These are phyloP conservation scores for Ophiocytium majus DNA, from an alignment of 352 stramenopile genomes.

Conservation along the genomic window DNA sequence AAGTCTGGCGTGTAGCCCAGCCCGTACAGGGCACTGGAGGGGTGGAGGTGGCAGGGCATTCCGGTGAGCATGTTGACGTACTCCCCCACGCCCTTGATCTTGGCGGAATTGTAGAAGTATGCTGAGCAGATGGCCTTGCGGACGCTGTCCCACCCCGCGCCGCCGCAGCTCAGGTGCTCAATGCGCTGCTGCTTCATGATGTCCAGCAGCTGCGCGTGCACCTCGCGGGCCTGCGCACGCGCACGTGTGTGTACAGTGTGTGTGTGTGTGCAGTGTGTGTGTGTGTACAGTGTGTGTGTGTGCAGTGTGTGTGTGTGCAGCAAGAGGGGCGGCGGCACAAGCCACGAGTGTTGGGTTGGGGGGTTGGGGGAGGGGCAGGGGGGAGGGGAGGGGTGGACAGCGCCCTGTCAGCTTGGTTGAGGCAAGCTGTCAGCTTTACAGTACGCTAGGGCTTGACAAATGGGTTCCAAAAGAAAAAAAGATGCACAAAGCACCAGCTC, in stretches of 20 bases:
- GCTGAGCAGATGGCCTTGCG: conserved; percentile 97
- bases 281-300: not conserved
- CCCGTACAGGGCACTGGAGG: conserved; percentile 90
- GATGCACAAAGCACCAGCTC: too few species aligned
- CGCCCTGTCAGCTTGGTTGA: too few species aligned
- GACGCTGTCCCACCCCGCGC: conserved; percentile 91
- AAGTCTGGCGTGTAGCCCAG: conserved; percentile 98
- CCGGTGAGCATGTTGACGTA: conserved; percentile 99
- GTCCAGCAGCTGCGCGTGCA: conserved; percentile 87
- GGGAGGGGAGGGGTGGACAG: not conserved
- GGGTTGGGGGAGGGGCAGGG: not conserved
- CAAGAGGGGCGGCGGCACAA: not conserved
- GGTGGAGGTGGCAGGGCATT: conserved; percentile 94
- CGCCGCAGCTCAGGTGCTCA: conserved; percentile 70
- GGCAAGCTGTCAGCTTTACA: too few species aligned
- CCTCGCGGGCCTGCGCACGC: conserved; percentile 67
- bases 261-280: not conserved
- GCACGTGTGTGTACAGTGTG: too few species aligned
- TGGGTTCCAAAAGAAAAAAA: too few species aligned
- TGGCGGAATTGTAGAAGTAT: conserved; percentile 98
- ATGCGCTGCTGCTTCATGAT: conserved; percentile 92
- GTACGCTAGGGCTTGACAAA: too few species aligned
- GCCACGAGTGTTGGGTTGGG: not conserved
- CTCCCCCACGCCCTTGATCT: conserved; percentile 98
- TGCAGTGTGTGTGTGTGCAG: not conserved